Conservation (phyloP, 2,329 filamentous ascomycete species). For the Microascus cirrosus region DNA sequence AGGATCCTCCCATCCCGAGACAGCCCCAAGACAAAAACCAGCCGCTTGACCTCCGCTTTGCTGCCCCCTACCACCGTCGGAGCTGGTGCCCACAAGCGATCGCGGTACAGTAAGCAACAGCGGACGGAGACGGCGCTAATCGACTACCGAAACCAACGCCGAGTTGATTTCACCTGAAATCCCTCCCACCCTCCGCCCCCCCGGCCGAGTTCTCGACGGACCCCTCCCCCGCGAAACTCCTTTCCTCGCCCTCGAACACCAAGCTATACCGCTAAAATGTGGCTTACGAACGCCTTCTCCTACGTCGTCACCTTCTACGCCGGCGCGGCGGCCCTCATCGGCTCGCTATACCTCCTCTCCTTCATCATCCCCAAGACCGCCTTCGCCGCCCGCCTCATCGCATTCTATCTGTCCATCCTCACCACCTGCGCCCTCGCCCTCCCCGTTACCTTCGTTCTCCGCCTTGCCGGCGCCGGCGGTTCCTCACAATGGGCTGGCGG, state of each 20-base stretch:
- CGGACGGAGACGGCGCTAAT: neutral
- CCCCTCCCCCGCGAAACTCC: constrained; percentile 1
- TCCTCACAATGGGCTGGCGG: constrained; percentile 79
- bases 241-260: constrained; percentile 14
- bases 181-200: neutral
- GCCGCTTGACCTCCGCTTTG: neutral
- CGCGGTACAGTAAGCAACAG: neutral
- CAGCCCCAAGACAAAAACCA: too few species aligned
- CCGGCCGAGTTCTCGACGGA: neutral
- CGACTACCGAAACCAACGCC: neutral
- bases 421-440: constrained; percentile 62
- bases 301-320: constrained; percentile 2
- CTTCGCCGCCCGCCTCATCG: constrained; percentile 60
- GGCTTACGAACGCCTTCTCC: constrained; percentile 18
- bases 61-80: neutral
- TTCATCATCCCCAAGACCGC: constrained; percentile 44
- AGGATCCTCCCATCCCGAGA: too few species aligned
- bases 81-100: neutral
- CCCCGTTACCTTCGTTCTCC: constrained; percentile 59
- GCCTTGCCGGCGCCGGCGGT: constrained; percentile 58
- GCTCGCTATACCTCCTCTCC: constrained; percentile 43
- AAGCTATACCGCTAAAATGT: constrained; percentile 20
- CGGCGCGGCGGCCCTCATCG: neutral
- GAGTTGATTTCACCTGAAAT: neutral
- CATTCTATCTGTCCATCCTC: constrained; percentile 52